phyloP scores from a whole-genome alignment of 768 basidiomycete species.

The Lentinula sp. region DNA sequence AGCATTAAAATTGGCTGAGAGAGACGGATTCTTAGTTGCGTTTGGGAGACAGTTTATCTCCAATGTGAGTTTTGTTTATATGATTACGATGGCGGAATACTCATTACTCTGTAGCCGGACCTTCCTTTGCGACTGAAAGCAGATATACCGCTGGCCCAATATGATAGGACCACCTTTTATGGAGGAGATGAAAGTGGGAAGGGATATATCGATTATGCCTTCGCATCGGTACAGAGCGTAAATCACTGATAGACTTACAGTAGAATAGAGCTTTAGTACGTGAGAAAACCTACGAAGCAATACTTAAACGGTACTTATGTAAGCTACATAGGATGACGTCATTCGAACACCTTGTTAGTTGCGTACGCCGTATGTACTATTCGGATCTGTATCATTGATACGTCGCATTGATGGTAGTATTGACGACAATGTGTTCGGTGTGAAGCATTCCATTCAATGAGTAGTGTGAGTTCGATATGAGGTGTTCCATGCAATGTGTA shows the following conservation, averaged over 20 bases:
- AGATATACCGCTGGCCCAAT: slow-evolving; percentile 13
- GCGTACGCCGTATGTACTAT: too few species aligned
- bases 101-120: slow-evolving; percentile 18
- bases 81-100: background rate
- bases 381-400: too few species aligned
- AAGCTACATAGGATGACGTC: background rate
- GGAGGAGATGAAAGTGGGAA: slow-evolving; percentile 14
- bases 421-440: too few species aligned
- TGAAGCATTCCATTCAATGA: too few species aligned
- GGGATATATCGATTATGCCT: slow-evolving; percentile 24
- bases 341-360: background rate
- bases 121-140: slow-evolving; percentile 21
- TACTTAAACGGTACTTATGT: too few species aligned
- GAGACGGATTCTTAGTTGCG: slow-evolving; percentile 19
- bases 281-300: too few species aligned
- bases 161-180: slow-evolving; percentile 17
- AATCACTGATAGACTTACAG: background rate
- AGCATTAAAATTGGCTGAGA: slow-evolving; percentile 21
- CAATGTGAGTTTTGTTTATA: slow-evolving; percentile 16
- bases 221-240: slow-evolving; percentile 9
- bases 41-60: slow-evolving; percentile 30
- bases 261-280: too few species aligned
- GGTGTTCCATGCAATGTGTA: too few species aligned
- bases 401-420: too few species aligned
- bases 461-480: too few species aligned